Conservation (phyloP, 768 basidiomycete genomes). For the Termitomyces heimii region DNA sequence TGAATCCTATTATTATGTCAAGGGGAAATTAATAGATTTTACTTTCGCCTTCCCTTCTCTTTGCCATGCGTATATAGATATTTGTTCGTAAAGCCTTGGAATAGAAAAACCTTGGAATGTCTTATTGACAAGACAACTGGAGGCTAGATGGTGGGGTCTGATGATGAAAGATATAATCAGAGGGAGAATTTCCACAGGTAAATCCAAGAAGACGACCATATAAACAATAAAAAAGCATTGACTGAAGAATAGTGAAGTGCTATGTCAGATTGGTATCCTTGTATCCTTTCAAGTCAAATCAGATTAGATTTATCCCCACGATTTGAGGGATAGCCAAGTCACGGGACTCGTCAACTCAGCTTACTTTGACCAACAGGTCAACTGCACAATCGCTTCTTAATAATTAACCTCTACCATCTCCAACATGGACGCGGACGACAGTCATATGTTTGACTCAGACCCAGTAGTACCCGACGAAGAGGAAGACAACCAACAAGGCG, state of each 20-base stretch:
- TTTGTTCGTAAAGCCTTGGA: constrained; percentile 48
- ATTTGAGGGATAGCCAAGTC: not conserved
- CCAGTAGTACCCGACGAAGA: constrained; percentile 33
- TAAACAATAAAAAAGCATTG: not conserved
- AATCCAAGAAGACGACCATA: constrained; percentile 44
- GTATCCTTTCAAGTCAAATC: not conserved
- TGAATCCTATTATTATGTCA: not conserved
- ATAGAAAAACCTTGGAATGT: constrained; percentile 46
- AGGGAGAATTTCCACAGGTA: constrained; percentile 65
- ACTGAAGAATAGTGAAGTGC: not conserved
- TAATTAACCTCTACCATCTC: constrained; percentile 1
- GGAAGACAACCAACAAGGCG: constrained; percentile 29
- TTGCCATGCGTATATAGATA: constrained; percentile 69
- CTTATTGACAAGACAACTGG: constrained; percentile 51
- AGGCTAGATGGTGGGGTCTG: constrained; percentile 46
- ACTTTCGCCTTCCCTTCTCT: constrained; percentile 59
- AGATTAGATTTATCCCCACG: not conserved
- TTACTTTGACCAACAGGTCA: too few relatives aligned
- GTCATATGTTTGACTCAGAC: constrained; percentile 26
- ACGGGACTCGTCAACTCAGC: not conserved
- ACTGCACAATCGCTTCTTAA: constrained; percentile 12
- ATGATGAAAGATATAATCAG: constrained; percentile 44
- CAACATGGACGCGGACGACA: constrained; percentile 37
- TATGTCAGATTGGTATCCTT: not conserved
- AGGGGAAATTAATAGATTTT: not conserved